phyloP scores from a whole-genome alignment of 2,329 filamentous ascomycete species.

The Canariomyces notabilis region DNA sequence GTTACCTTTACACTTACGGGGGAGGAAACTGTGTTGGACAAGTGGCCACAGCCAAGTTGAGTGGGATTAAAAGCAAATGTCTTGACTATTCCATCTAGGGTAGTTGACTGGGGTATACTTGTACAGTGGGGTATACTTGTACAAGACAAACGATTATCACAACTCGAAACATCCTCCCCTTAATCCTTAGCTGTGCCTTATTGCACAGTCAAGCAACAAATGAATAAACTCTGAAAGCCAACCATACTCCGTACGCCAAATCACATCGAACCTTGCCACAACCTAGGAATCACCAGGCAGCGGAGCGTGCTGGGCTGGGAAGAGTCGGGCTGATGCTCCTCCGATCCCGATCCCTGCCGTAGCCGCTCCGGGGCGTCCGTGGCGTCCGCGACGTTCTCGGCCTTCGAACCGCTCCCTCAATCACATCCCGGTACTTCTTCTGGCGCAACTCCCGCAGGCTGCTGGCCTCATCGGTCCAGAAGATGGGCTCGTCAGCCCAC shows the following conservation, averaged over 20 bases:
- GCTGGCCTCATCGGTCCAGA: conserved; percentile 11
- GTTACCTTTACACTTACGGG: conserved; percentile 45
- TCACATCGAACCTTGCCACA: neutral
- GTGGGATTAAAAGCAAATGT: no score
- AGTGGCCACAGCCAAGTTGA: conserved; percentile 24
- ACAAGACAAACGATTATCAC: no score
- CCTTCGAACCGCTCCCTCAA: conserved; percentile 5
- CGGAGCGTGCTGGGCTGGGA: neutral
- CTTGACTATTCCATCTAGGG: no score
- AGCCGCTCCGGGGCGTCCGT: no score
- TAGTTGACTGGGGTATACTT: no score
- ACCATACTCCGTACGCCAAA: neutral
- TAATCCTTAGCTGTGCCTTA: no score
- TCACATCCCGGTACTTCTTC: conserved; percentile 9
- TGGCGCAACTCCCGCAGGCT: conserved; percentile 9
- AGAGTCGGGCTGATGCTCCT: neutral
- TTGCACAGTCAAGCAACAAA: no score
- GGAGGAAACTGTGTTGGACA: conserved; percentile 36
- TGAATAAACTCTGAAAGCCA: no score
- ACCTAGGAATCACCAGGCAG: neutral
- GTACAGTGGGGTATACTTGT: no score
- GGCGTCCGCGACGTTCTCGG: no score
- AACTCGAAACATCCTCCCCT: no score
- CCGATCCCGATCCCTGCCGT: neutral
- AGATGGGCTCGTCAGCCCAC: conserved; percentile 15